Conservation (phyloP, 2,329 filamentous ascomycete genomes). For the Aureobasidium sp. region DNA sequence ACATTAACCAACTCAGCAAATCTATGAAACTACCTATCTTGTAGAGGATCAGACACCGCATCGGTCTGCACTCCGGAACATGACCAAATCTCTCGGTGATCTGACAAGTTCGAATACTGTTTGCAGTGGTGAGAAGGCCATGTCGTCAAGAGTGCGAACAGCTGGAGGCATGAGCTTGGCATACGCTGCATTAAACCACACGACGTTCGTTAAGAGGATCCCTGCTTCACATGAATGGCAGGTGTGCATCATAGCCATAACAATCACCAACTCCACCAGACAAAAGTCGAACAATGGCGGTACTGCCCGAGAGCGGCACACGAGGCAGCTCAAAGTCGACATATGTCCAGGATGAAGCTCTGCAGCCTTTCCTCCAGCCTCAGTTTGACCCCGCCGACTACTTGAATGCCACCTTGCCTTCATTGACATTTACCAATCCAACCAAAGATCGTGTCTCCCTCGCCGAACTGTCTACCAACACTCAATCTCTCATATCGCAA, state of each 20-base stretch:
- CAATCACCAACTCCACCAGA: background rate
- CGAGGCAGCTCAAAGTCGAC: conserved; percentile 37
- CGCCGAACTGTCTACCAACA: conserved; percentile 69
- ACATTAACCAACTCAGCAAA: no score
- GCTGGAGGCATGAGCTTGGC: no score
- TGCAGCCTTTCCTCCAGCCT: conserved; percentile 67
- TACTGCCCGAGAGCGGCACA: conserved; percentile 9
- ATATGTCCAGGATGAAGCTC: conserved; percentile 63
- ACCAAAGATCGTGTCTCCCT: conserved; percentile 45
- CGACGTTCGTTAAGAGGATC: background rate
- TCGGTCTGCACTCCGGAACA: no score
- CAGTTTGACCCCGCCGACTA: conserved; percentile 79
- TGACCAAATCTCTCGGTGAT: no score
- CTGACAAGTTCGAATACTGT: no score
- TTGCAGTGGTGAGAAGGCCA: no score
- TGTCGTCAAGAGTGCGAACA: no score
- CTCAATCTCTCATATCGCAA: conserved; percentile 77
- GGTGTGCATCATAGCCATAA: background rate
- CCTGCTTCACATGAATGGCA: background rate
- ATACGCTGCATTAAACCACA: background rate
- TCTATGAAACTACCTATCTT: no score
- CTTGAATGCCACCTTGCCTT: conserved; percentile 71
- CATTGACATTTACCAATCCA: conserved; percentile 48
- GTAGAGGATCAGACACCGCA: no score
- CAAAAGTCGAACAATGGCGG: conserved; percentile 10